Evolutionary conservation across 495 filamentous ascomycete genomes (phyloP).

Genomic region (Ascobolus immersus): DNA sequence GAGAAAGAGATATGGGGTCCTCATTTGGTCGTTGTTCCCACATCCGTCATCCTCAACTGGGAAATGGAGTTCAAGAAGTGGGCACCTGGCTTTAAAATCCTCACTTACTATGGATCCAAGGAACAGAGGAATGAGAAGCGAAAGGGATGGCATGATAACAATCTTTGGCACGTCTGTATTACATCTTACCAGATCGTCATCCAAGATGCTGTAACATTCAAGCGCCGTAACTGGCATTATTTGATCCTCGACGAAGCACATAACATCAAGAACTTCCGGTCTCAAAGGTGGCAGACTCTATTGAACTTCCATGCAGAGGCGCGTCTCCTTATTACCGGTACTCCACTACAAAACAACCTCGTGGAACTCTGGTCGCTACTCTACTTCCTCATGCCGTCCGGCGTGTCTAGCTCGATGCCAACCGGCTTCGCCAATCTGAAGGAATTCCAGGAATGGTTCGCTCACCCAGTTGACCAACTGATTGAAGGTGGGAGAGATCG

Average conservation of each 20-base stretch:
- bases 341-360: conserved; percentile 88
- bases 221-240: conserved; percentile 85
- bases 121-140: conserved; percentile 82
- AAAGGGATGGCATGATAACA: conserved; percentile 69
- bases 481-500: conserved; percentile 78
- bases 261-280: conserved; percentile 98
- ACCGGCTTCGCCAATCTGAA: conserved; percentile 71
- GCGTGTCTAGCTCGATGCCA: conserved; percentile 41
- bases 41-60: conserved; percentile 98
- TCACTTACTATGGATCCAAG: conserved; percentile 83
- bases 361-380: conserved; percentile 92
- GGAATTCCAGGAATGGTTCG: conserved; percentile 85
- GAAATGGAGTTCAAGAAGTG: conserved; percentile 99
- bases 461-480: conserved; percentile 78
- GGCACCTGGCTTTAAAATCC: conserved; percentile 92
- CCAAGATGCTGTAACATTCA: conserved; percentile 79
- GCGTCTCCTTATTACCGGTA: conserved; percentile 75
- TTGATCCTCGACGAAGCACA: conserved; percentile 97
- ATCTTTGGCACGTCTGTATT: conserved; percentile 87
- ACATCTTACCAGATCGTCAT: conserved; percentile 93
- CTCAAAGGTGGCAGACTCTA: conserved; percentile 83
- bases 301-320: conserved; percentile 74
- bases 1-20: conserved; percentile 85
- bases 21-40: conserved; percentile 87
- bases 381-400: conserved; percentile 83